A percentile compares a stretch with the other conserved stretches of the same genome.
These are phyloP conservation scores for Rhipidocladum racemiflorum DNA, from an alignment of 176 grass and related monocot species.

Conservation along the genomic window DNA sequence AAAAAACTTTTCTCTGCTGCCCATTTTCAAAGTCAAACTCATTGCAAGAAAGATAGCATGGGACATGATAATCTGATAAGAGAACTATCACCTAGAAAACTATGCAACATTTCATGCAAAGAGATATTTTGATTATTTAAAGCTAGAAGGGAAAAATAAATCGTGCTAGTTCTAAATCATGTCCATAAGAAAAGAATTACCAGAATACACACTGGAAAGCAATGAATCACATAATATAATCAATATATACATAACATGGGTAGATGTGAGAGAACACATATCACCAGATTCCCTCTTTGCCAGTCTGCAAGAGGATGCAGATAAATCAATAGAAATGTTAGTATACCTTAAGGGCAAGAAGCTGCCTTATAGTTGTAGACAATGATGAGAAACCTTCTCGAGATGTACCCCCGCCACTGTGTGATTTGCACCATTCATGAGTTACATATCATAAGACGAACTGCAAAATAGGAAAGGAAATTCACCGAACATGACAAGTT, in stretches of 20 bases:
- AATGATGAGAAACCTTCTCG: conserved; percentile 52
- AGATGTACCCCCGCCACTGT: conserved; percentile 38
- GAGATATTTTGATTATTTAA: background rate
- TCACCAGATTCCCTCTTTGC: background rate
- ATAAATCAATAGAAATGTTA: conserved; percentile 28
- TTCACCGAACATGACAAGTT: conserved; percentile 16
- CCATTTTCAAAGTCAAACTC: background rate
- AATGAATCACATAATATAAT: background rate
- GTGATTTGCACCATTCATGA: conserved; percentile 34
- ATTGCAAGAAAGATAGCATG: background rate
- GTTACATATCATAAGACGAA: conserved; percentile 35
- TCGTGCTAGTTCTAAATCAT: background rate
- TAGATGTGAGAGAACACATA: conserved; percentile 22
- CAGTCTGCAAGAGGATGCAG: conserved; percentile 11
- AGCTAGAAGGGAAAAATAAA: background rate
- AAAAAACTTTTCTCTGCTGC: background rate
- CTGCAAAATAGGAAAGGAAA: background rate
- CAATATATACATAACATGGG: conserved; percentile 12
- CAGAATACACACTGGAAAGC: background rate
- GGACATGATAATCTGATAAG: background rate
- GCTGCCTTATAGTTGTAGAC: conserved; percentile 48
- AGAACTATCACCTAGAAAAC: background rate
- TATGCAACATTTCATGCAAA: background rate
- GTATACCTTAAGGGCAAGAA: conserved; percentile 82
- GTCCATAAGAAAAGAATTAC: conserved; percentile 6